phyloP scores from a whole-genome alignment of 2,329 filamentous ascomycete genomes.

The Ophiostoma sp. region DNA sequence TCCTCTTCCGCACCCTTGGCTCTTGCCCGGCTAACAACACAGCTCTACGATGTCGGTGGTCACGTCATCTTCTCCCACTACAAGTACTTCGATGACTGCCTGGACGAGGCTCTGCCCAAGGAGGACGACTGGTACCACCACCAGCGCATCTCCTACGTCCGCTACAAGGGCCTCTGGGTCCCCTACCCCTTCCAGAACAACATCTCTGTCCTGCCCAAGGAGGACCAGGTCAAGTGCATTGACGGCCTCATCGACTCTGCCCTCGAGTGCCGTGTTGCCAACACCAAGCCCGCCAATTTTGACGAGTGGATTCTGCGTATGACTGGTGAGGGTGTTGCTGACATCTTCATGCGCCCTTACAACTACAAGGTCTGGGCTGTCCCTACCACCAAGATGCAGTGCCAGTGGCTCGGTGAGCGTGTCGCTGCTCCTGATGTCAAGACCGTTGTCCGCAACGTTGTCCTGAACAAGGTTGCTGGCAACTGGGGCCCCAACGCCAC shows the following conservation, averaged over 20 bases:
- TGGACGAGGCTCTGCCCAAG: slow-evolving; percentile 92
- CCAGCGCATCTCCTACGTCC: slow-evolving; percentile 97
- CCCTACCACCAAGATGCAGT: slow-evolving; percentile 99
- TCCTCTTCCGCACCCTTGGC: neutral
- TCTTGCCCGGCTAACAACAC: slow-evolving; percentile 20
- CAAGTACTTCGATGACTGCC: slow-evolving; percentile 99
- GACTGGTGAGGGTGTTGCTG: slow-evolving; percentile 81
- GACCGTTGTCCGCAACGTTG: slow-evolving; percentile 85
- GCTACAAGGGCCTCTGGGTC: slow-evolving; percentile 94
- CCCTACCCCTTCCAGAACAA: slow-evolving; percentile 99
- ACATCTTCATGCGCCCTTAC: slow-evolving; percentile 98
- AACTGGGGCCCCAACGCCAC: slow-evolving; percentile 98
- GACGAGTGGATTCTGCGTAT: slow-evolving; percentile 97
- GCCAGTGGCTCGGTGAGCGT: slow-evolving; percentile 95
- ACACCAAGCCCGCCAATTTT: slow-evolving; percentile 91
- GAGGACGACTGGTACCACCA: slow-evolving; percentile 95
- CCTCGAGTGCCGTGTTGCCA: slow-evolving; percentile 76
- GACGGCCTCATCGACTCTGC: slow-evolving; percentile 95
- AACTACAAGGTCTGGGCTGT: slow-evolving; percentile 99
- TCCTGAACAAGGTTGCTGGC: slow-evolving; percentile 90
- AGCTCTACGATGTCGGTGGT: slow-evolving; percentile 98
- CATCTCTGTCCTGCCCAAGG: slow-evolving; percentile 95
- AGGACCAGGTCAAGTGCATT: slow-evolving; percentile 91
- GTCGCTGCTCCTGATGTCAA: slow-evolving; percentile 96
- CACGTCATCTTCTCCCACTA: slow-evolving; percentile 99